phyloP scores from a whole-genome alignment of 2,329 filamentous ascomycete species.

The Didymella sp. region DNA sequence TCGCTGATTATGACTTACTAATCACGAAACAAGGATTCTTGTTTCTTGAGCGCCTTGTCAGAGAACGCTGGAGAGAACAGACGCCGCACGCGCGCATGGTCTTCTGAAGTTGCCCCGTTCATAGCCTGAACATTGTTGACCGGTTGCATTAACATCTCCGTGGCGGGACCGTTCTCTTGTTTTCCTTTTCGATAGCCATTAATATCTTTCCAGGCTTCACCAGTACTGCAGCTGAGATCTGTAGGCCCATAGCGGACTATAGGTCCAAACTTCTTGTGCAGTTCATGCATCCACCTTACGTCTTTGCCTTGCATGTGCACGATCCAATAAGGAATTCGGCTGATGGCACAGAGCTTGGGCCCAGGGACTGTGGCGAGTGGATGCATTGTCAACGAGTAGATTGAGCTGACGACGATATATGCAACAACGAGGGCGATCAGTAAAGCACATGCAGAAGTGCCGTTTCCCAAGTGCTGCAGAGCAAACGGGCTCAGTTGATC shows the following conservation, averaged over 20 bases:
- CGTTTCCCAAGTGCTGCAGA: neutral
- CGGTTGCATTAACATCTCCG: slow-evolving; percentile 1
- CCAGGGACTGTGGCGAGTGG: neutral
- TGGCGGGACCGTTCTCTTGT: neutral
- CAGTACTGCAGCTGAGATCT: slow-evolving; percentile 15
- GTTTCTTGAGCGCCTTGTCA: slow-evolving; percentile 42
- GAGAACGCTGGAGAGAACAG: slow-evolving; percentile 46
- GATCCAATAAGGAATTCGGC: slow-evolving; percentile 5
- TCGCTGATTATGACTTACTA: slow-evolving; percentile 40
- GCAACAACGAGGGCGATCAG: neutral
- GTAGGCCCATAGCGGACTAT: slow-evolving; percentile 24
- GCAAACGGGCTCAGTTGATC: neutral
- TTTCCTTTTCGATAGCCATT: slow-evolving; percentile 10
- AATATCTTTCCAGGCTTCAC: slow-evolving; percentile 24
- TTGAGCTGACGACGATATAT: neutral
- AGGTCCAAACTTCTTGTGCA: slow-evolving; percentile 23
- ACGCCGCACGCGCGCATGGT: slow-evolving; percentile 25
- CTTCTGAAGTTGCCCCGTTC: neutral
- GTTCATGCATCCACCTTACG: neutral
- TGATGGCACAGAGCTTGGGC: neutral
- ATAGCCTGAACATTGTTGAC: slow-evolving; percentile 2
- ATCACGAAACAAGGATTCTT: slow-evolving; percentile 44
- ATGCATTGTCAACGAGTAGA: neutral
- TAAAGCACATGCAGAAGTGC: neutral
- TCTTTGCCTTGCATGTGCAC: neutral